Conservation (phyloP, 495 filamentous ascomycete species). For the Viridothelium virens region DNA sequence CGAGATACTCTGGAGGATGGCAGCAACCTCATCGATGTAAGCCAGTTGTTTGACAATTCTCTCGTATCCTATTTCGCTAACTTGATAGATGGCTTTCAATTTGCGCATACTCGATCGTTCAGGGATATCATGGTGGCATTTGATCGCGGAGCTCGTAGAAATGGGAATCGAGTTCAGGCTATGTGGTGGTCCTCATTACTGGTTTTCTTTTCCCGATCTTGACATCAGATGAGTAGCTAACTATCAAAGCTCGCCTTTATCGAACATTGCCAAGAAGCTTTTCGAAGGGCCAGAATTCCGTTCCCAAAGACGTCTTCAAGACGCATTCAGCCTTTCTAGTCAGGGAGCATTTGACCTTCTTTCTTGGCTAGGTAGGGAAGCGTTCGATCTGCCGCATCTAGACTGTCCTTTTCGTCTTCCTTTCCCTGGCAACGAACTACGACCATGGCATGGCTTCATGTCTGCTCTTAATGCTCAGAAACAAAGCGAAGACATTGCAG, state of each 20-base stretch:
- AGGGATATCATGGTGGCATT: not conserved
- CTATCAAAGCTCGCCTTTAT: not conserved
- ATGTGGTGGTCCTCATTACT: not conserved
- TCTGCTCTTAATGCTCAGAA: not conserved
- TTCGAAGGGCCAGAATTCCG: not conserved
- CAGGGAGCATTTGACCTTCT: conserved; percentile 1
- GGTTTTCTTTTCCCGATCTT: not conserved
- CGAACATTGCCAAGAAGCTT: not conserved
- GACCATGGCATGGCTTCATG: not conserved
- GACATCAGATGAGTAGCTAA: not conserved
- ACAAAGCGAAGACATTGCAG: not conserved
- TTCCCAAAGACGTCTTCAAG: not conserved
- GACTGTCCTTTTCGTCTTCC: not conserved
- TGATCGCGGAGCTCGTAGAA: not conserved
- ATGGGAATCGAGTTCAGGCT: not conserved
- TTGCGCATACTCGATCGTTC: not conserved
- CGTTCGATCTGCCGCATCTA: not conserved
- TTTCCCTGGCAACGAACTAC: not conserved
- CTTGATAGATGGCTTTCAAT: not conserved
- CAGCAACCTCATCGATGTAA: not conserved
- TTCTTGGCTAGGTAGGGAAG: not conserved
- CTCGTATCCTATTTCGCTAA: not conserved
- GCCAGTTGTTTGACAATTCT: not conserved
- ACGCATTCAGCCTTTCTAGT: not conserved
- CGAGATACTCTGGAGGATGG: not conserved